A percentile compares a stretch with the other conserved stretches of the same genome.
Conservation (phyloP, 768 basidiomycete species). For the Gloeostereum incarnatum region DNA sequence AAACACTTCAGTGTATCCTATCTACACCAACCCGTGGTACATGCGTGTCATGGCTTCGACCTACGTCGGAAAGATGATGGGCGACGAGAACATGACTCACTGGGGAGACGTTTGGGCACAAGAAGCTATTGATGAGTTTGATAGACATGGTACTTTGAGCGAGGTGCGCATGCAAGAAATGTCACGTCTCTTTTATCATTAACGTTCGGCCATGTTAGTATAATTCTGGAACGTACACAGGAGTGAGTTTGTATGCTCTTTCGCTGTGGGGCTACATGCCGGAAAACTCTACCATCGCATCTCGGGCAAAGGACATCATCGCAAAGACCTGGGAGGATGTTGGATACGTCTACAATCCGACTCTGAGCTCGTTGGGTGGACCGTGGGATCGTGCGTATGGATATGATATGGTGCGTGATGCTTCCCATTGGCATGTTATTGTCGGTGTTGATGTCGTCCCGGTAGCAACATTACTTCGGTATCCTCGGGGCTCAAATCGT, state of each 20-base stretch:
- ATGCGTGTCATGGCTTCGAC: conserved; percentile 22
- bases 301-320: conserved; percentile 15
- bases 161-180: conserved; percentile 12
- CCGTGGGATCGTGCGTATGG: conserved; percentile 21
- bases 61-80: conserved; percentile 20
- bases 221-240: conserved; percentile 20
- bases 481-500: conserved; percentile 18
- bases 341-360: conserved; percentile 18
- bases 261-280: conserved; percentile 24
- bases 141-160: conserved; percentile 16
- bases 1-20: conserved; percentile 13
- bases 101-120: conserved; percentile 21
- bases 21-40: conserved; percentile 20
- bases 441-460: background rate
- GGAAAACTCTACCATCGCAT: conserved; percentile 14
- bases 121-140: conserved; percentile 17
- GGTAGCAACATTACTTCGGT: conserved; percentile 16
- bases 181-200: background rate
- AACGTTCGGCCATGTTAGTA: conserved; percentile 10
- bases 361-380: conserved; percentile 16
- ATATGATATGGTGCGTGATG: conserved; percentile 15
- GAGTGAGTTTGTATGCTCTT: conserved; percentile 19
- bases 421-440: background rate
- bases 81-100: conserved; percentile 18
- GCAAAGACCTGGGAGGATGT: conserved; percentile 15